phyloP scores from a whole-genome alignment of 2,329 filamentous ascomycete genomes.

The Aureobasidium subglaciale region DNA sequence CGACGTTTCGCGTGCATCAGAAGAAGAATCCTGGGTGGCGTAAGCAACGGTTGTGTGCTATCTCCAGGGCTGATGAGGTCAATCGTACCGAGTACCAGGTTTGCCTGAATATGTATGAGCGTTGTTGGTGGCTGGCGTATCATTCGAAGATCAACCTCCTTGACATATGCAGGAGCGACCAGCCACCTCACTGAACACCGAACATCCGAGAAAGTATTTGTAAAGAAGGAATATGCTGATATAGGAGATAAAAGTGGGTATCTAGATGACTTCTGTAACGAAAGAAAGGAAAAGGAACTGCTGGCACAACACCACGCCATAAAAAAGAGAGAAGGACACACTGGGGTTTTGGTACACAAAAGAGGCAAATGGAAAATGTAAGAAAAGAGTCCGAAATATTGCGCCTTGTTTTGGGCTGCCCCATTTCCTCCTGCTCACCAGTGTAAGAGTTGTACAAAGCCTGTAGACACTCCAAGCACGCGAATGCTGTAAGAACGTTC shows the following conservation, averaged over 20 bases:
- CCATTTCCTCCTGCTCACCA: constrained; percentile 7
- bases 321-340: neutral
- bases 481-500: constrained; percentile 7
- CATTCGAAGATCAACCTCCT: neutral
- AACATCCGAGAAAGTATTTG: neutral
- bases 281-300: neutral
- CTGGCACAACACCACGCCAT: neutral
- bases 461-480: neutral
- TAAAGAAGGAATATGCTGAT: neutral
- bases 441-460: constrained; percentile 2
- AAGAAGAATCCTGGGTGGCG: neutral
- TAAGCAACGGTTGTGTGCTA: neutral
- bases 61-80: constrained; percentile 3
- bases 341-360: neutral
- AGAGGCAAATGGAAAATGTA: neutral
- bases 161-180: constrained; percentile 6
- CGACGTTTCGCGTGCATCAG: neutral
- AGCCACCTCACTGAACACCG: neutral
- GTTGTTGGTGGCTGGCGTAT: constrained; percentile 3
- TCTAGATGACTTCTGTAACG: constrained; percentile 10
- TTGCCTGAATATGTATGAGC: neutral
- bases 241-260: constrained; percentile 8
- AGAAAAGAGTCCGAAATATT: neutral
- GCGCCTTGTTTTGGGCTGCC: constrained; percentile 2
- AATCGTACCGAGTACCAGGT: constrained; percentile 8